Percentiles rank a stretch among this genome's conserved stretches.
Conservation (phyloP, 1,139 yeast species). For the Geotrichum carabidarum region DNA sequence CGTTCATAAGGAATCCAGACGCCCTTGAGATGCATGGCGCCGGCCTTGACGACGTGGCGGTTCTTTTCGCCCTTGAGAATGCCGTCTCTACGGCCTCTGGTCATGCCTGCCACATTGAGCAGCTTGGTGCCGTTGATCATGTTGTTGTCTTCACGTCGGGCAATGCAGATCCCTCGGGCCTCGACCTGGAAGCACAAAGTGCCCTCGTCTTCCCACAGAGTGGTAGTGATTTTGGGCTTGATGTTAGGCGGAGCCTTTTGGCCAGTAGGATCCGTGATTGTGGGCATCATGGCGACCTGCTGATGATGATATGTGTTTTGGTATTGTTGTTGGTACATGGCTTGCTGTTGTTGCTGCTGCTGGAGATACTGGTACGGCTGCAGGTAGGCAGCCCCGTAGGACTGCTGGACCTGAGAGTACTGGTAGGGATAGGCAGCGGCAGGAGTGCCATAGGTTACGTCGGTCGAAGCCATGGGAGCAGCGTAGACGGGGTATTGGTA, state of each 20-base stretch:
- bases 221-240: constrained; percentile 84
- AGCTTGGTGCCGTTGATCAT: constrained; percentile 94
- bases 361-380: constrained; percentile 20
- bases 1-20: constrained; percentile 97
- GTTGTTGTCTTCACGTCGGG: constrained; percentile 83
- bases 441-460: background rate
- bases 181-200: constrained; percentile 93
- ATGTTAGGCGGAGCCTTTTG: constrained; percentile 58
- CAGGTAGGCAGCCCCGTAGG: constrained; percentile 11
- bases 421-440: constrained; percentile 9
- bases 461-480: background rate
- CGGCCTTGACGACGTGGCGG: constrained; percentile 90
- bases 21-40: constrained; percentile 94
- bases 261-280: constrained; percentile 46
- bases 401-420: constrained; percentile 9
- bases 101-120: constrained; percentile 88
- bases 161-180: constrained; percentile 85
- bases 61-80: constrained; percentile 81
- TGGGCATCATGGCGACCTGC: constrained; percentile 21
- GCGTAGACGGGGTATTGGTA: background rate
- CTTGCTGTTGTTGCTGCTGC: constrained; percentile 21
- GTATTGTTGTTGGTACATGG: constrained; percentile 20
- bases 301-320: constrained; percentile 20
- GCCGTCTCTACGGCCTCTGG: constrained; percentile 93
- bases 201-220: constrained; percentile 96